Evolutionary conservation across 768 basidiomycete species (phyloP).

Genomic region (Favolaschia claudopus): DNA sequence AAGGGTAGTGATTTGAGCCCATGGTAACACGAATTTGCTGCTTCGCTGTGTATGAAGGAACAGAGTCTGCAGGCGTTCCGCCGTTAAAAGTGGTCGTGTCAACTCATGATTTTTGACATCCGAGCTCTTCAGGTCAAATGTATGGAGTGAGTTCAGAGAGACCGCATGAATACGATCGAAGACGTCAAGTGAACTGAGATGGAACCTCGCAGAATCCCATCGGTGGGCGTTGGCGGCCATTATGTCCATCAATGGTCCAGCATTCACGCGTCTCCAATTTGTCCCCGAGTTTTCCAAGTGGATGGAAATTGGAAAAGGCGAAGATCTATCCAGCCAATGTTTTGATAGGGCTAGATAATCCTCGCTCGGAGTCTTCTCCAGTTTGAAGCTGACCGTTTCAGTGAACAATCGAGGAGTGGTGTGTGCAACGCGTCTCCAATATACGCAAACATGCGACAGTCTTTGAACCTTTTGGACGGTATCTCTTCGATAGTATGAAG

Average conservation of each 20-base stretch:
- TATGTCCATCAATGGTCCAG: not conserved
- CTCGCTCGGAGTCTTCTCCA: not conserved
- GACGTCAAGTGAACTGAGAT: not conserved
- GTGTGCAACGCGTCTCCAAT: slow-evolving; percentile 14
- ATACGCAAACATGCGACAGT: slow-evolving; percentile 8
- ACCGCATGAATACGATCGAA: not conserved
- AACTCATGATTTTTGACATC: not conserved
- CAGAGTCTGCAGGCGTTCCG: not conserved
- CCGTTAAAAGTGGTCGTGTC: not conserved
- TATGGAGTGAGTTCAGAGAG: not conserved
- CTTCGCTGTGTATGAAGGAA: not conserved
- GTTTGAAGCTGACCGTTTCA: not conserved
- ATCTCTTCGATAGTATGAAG: not conserved
- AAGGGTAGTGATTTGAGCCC: slow-evolving; percentile 9
- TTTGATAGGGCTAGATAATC: not conserved
- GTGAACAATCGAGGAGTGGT: slow-evolving; percentile 16
- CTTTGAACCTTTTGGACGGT: not conserved
- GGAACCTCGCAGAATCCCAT: not conserved
- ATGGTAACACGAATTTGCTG: not conserved
- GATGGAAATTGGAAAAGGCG: slow-evolving; percentile 1
- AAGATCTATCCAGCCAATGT: slow-evolving; percentile 12
- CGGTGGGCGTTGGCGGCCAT: not conserved
- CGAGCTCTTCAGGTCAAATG: not conserved
- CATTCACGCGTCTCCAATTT: not conserved
- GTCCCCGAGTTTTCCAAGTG: not conserved